Base-by-base conservation (phyloP, 495 filamentous ascomycete genomes). In the Penicillium herquei region DNA sequence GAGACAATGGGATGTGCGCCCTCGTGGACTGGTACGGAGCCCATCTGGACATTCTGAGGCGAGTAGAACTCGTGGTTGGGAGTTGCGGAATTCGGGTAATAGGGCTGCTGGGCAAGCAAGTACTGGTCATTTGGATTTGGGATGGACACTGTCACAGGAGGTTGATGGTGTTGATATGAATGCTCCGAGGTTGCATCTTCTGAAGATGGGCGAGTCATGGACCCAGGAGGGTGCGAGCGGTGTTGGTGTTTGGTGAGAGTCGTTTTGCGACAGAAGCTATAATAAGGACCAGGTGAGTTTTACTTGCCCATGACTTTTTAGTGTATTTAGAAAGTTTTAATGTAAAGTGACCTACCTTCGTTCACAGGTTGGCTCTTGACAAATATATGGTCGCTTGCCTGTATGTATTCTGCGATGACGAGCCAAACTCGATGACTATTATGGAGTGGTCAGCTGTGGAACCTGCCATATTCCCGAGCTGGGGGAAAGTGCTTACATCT, bases 391-490 rank as follows among this genome's bases (percentile, higher is more conserved):
- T 34, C 90, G 83, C 65, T 87, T 91, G 46, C 91, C 89, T 11
- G 88, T 92, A 63, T 96, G 91, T 44, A 93, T 93, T 37, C 91
- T 84, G 35, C 91, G 86, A 75, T 96, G 91, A 47, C 91, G 81
- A 41, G 91, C 90, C 40, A 96, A 73, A 80, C 88, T 92, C 17
- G 91, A 96, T 13, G 91, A 96, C 91, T 94, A 11, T 49, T 13
- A 21, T 7, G 13, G 13, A 39, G 9, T 31, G 13, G 21, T 46
- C n/a, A 8, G 3, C 2, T 11, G 30, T 4, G 31, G 49, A 31
- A 12, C 7, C 39, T n/a, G 21, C 21, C 21, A 26, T 26, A 26
- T 26, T 26, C 30, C 30, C 39, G 53, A 41, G 26, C 40, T 35
- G 39, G 42, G 21, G 32, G 40, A 18, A 42, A 31, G 31, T 31